Conservation (phyloP, 1,284 basidiomycete species). For the Microbotryomycetes sp. region DNA sequence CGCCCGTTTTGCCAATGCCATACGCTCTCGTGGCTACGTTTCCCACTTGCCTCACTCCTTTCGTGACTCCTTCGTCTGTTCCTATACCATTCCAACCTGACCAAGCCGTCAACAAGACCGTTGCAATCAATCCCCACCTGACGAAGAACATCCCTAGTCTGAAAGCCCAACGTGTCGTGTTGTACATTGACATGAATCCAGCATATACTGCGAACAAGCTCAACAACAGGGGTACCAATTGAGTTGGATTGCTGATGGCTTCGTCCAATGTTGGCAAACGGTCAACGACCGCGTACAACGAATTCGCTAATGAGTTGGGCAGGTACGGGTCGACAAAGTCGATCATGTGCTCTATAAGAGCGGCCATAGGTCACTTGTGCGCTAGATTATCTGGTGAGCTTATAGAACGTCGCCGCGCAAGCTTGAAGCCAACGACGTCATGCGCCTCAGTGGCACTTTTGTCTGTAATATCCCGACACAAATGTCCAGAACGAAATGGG, state of each 20-base stretch:
- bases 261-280: background rate
- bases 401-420: no score
- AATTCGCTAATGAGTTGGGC: background rate
- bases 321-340: background rate
- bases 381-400: no score
- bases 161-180: constrained; percentile 65
- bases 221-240: constrained; percentile 63
- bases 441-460: no score
- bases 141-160: constrained; percentile 58
- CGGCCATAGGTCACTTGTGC: background rate
- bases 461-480: no score
- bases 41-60: constrained; percentile 2
- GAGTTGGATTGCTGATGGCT: constrained; percentile 20
- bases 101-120: constrained; percentile 42
- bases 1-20: constrained; percentile 12
- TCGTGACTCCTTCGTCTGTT: constrained; percentile 6
- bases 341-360: background rate
- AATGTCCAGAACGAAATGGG: no score
- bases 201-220: constrained; percentile 63
- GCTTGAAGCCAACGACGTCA: no score
- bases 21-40: constrained; percentile 1
- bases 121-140: constrained; percentile 64
- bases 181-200: constrained; percentile 62
- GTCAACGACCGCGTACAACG: background rate
- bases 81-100: constrained; percentile 12